phyloP scores from a whole-genome alignment of 1,139 yeast genomes.

The Candida pseudocylindracea region DNA sequence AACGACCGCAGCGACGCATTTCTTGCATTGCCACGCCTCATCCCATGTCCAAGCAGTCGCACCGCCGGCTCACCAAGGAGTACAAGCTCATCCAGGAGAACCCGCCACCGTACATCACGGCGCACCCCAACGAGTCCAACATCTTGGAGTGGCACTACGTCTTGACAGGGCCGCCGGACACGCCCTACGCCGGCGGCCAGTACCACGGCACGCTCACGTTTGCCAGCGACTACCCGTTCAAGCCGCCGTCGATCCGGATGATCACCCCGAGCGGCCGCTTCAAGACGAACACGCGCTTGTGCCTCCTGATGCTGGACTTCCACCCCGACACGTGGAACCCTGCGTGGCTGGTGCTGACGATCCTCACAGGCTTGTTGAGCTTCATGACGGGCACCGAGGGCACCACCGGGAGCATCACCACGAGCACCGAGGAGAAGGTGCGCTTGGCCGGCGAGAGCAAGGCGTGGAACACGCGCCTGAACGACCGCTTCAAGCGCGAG shows the following conservation, averaged over 20 bases:
- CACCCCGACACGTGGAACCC: slow-evolving; percentile 95
- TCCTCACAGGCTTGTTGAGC: slow-evolving; percentile 62
- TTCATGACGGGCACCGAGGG: slow-evolving; percentile 47
- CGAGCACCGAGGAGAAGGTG: slow-evolving; percentile 14
- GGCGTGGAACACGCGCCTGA: slow-evolving; percentile 37
- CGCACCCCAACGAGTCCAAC: slow-evolving; percentile 32
- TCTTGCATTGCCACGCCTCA: too few relatives aligned
- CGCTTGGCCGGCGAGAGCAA: slow-evolving; percentile 27
- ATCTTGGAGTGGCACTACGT: slow-evolving; percentile 46
- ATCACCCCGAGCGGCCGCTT: slow-evolving; percentile 74
- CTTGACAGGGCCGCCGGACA: slow-evolving; percentile 68
- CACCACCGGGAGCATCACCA: slow-evolving; percentile 17
- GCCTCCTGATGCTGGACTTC: slow-evolving; percentile 77
- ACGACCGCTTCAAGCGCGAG: slow-evolving; percentile 30
- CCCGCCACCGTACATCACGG: slow-evolving; percentile 65
- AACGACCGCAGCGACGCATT: too few relatives aligned
- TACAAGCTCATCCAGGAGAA: slow-evolving; percentile 48
- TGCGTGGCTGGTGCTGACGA: slow-evolving; percentile 82
- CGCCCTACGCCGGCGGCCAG: slow-evolving; percentile 74
- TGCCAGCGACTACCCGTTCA: slow-evolving; percentile 76
- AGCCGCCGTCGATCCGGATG: slow-evolving; percentile 85
- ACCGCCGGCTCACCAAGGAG: slow-evolving; percentile 46
- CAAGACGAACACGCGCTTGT: slow-evolving; percentile 54
- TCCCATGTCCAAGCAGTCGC: slow-evolving; percentile 9
- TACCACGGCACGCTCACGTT: slow-evolving; percentile 74